These are phyloP conservation scores for Pyrus pyrifolia DNA, from an alignment of 306 rosid genomes.

Conservation along the genomic window DNA sequence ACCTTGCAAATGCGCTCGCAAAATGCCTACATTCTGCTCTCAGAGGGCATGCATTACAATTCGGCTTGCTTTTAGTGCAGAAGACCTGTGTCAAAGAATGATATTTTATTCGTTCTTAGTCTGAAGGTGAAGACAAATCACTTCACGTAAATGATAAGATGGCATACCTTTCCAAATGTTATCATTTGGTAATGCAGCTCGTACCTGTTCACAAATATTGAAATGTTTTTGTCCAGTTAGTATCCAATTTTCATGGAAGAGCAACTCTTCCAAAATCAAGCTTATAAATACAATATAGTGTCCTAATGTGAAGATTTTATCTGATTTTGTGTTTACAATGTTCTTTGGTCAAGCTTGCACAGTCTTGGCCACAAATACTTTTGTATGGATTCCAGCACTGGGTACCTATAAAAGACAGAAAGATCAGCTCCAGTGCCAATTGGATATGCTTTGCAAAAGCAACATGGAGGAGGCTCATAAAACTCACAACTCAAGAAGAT, in stretches of 20 bases:
- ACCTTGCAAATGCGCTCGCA: constrained; percentile 99
- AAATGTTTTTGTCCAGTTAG: constrained; percentile 7
- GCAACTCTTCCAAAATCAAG: not conserved
- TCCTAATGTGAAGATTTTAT: not conserved
- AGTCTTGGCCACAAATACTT: constrained; percentile 98
- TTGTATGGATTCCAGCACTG: constrained; percentile 88
- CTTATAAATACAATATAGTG: not conserved
- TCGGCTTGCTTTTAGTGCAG: constrained; percentile 94
- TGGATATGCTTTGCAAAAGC: constrained; percentile 3
- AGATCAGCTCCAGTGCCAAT: constrained; percentile 21
- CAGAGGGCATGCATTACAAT: constrained; percentile 99
- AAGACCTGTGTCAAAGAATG: constrained; percentile 62
- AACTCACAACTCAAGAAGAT: constrained; percentile 93
- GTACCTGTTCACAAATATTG: constrained; percentile 54
- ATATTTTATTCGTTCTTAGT: constrained; percentile 20
- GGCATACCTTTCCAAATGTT: constrained; percentile 93
- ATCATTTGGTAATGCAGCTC: constrained; percentile 99
- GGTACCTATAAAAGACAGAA: constrained; percentile 64
- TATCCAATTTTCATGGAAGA: not conserved
- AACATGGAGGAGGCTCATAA: constrained; percentile 14
- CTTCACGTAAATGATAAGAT: constrained; percentile 4
- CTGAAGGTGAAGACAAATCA: constrained; percentile 8
- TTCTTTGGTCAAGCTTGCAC: constrained; percentile 97
- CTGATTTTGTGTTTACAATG: constrained; percentile 48
- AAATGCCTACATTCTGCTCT: constrained; percentile 98